Evolutionary conservation across 116 monocot genomes (phyloP).

Genomic region (Cymodocea nodosa): DNA sequence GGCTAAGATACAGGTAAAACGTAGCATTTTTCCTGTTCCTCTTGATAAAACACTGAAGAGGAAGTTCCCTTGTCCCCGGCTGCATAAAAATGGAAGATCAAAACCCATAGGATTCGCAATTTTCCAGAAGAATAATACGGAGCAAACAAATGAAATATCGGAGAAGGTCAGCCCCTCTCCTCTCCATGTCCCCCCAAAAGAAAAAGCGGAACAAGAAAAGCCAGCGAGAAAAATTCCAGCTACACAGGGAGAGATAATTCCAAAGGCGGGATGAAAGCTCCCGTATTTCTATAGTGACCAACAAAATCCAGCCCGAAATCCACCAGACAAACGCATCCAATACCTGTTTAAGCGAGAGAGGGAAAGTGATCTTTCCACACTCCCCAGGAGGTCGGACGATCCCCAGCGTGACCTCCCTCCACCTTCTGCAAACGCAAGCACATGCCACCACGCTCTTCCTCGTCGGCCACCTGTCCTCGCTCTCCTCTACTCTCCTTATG

Average conservation of each 20-base stretch:
- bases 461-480: slow-evolving; percentile 51
- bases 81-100: slow-evolving; percentile 15
- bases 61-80: slow-evolving; percentile 42
- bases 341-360: slow-evolving; percentile 88
- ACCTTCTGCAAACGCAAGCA: slow-evolving; percentile 58
- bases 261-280: too few species aligned
- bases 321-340: not conserved
- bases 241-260: too few species aligned
- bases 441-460: slow-evolving; percentile 48
- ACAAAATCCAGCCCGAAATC: not conserved
- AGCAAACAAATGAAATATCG: not conserved
- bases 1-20: slow-evolving; percentile 49
- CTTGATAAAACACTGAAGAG: slow-evolving; percentile 67
- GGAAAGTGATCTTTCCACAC: slow-evolving; percentile 65
- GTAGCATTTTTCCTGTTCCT: slow-evolving; percentile 58
- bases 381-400: slow-evolving; percentile 31
- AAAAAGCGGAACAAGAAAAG: too few species aligned
- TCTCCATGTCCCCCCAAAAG: too few species aligned
- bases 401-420: slow-evolving; percentile 43
- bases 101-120: not conserved
- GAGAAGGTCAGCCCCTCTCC: not conserved
- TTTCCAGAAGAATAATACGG: not conserved
- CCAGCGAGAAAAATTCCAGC: too few species aligned
- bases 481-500: slow-evolving; percentile 43
- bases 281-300: not conserved